Base-by-base conservation (phyloP, 495 filamentous ascomycete species). In the Neurospora sp. region DNA sequence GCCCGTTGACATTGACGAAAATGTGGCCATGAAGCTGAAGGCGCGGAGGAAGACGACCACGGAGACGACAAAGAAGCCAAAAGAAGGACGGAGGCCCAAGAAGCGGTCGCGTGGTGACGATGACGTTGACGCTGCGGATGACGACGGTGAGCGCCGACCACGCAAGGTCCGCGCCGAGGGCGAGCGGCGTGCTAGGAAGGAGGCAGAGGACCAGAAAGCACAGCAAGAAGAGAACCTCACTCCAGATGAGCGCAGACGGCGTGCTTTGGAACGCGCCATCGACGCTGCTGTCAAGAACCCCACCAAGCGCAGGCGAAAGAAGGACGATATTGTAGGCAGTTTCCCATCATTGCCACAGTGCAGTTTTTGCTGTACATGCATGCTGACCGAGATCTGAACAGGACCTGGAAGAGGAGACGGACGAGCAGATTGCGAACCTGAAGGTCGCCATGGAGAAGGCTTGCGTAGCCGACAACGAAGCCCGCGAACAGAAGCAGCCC, bases 371-470 rank as follows among this genome's bases (percentile, higher is more conserved):
- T 16, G 9, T 69, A 31, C 9, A 20, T 9, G 40, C 31, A 48
- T 40, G 48, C 75, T 78, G 75, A 81, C 75, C 27, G 37, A 12
- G 59, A 18, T 40, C 53, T n/a, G 20, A 53, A 12, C 75, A 95
- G 91, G 95, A 99, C 76, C 85, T 98, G 72, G 94, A 97, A 80
- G 89, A 90, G 75, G 90, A 92, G 84, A 90, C 93, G 73, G 96
- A 98, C 82, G 91, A 92, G 31, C 91, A 94, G 75, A 96, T 99
- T 75, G 93, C 94, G 68, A 85, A 89, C 70, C 91, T 98, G 78
- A 94, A 95, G 76, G 87, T 91, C 71, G 90, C 90, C 69, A 99
- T 99, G 96, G 92, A 94, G 74, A 88, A 92, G 73, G 96, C 96
- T 16, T 97, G 95, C 71, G 87, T 93, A 80, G 88, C 89, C 70